Evolutionary conservation across 148 eudicot species (phyloP).

Genomic region (Heliamphora exappendiculata): DNA sequence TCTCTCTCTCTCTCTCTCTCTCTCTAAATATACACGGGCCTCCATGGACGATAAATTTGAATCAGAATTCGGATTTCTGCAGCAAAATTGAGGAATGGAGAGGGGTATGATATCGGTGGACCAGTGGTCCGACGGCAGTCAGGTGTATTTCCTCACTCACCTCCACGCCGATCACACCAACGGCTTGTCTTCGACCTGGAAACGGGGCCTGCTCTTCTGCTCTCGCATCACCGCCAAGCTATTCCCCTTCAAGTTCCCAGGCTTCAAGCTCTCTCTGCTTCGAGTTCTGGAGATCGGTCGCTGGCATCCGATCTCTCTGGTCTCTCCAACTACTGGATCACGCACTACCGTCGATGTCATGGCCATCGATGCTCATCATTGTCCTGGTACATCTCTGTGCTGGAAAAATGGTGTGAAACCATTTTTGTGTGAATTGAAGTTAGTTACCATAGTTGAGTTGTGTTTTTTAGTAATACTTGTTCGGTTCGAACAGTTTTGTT

Average conservation of each 20-base stretch:
- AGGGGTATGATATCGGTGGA: constrained; percentile 78
- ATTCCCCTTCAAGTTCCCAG: constrained; percentile 59
- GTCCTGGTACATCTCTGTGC: constrained; percentile 69
- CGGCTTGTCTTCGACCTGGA: constrained; percentile 64
- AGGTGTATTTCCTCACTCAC: no score
- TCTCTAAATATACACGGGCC: neutral
- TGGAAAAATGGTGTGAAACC: no score
- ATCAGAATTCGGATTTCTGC: neutral
- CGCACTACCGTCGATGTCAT: constrained; percentile 25
- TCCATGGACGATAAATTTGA: neutral
- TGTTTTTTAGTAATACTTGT: no score
- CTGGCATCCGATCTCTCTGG: constrained; percentile 46
- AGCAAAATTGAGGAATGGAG: constrained; percentile 39
- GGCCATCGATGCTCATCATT: constrained; percentile 68
- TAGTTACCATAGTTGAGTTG: no score
- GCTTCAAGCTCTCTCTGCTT: constrained; percentile 47
- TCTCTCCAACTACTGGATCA: constrained; percentile 40
- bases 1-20: constrained; percentile 2
- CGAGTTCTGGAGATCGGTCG: constrained; percentile 41
- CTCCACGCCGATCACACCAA: constrained; percentile 59
- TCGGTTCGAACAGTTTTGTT: no score
- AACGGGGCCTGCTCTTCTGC: constrained; percentile 58
- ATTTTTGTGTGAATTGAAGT: no score
- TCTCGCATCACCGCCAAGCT: constrained; percentile 63
- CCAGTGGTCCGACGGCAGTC: constrained; percentile 54